These are phyloP conservation scores for Beta corolliflora DNA, from an alignment of 179 eudicot species.

Conservation along the genomic window DNA sequence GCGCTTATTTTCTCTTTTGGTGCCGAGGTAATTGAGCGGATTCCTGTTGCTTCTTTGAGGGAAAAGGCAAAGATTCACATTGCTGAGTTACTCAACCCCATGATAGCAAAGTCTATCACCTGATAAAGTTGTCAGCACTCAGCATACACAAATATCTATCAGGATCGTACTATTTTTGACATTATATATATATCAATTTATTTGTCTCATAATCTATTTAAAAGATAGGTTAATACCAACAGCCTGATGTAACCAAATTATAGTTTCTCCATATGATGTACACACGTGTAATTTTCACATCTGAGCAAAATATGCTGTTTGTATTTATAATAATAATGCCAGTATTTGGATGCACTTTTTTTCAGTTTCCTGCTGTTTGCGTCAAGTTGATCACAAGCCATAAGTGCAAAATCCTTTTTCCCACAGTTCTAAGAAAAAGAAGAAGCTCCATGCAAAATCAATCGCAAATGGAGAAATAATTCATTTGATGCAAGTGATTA, in stretches of 20 bases:
- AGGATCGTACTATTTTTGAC: slow-evolving; percentile 12
- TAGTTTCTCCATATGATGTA: background rate
- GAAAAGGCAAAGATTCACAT: slow-evolving; percentile 62
- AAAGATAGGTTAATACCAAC: background rate
- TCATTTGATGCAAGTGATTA: too few species aligned
- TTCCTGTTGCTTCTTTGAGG: slow-evolving; percentile 51
- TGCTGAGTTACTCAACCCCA: slow-evolving; percentile 48
- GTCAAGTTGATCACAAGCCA: too few species aligned
- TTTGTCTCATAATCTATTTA: background rate
- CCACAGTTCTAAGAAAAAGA: too few species aligned
- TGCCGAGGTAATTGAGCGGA: slow-evolving; percentile 70
- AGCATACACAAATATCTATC: background rate
- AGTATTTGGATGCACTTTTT: background rate
- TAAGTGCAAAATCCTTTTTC: too few species aligned
- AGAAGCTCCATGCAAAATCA: too few species aligned
- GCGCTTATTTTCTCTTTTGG: slow-evolving; percentile 86
- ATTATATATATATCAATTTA: background rate
- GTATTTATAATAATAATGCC: background rate
- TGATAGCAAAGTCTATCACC: background rate
- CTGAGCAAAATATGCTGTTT: background rate
- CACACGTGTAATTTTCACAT: background rate
- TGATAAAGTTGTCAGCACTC: background rate
- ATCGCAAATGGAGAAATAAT: too few species aligned
- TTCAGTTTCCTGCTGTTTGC: too few species aligned
- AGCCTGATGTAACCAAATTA: background rate